phyloP scores from a whole-genome alignment of 371 early-diverging fungal species.

The Zychaea mexicana region DNA sequence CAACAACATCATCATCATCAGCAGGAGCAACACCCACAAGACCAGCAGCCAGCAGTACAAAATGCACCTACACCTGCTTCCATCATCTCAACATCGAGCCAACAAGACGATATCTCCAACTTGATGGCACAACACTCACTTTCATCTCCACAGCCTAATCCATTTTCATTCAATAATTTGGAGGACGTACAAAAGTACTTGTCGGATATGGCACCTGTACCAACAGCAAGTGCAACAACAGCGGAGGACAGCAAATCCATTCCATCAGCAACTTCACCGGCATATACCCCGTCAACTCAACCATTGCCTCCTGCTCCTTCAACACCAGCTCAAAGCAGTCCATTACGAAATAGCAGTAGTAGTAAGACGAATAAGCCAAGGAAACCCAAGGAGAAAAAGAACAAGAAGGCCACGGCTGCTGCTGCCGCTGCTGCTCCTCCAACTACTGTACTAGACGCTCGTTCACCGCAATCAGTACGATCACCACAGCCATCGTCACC shows the following conservation, averaged over 20 bases:
- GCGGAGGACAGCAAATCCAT: background rate
- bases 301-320: no score
- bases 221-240: background rate
- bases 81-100: background rate
- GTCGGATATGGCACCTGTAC: conserved; percentile 10
- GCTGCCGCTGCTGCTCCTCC: no score
- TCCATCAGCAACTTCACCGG: background rate
- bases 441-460: background rate
- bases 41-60: no score
- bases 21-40: background rate
- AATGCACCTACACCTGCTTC: background rate
- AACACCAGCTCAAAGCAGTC: background rate
- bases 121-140: conserved; percentile 14
- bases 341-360: background rate
- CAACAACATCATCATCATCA: background rate
- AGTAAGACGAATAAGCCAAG: background rate
- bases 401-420: background rate
- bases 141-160: conserved; percentile 11
- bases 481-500: conserved; percentile 9
- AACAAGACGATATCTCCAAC: conserved; percentile 4
- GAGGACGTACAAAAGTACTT: conserved; percentile 25
- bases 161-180: conserved; percentile 18
- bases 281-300: background rate
- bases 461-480: background rate
- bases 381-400: background rate